A percentile compares a stretch with the other conserved stretches of the same genome.
These are phyloP conservation scores for Backusella australiensis DNA, from an alignment of 192 early-diverging fungal genomes.

Conservation along the genomic window DNA sequence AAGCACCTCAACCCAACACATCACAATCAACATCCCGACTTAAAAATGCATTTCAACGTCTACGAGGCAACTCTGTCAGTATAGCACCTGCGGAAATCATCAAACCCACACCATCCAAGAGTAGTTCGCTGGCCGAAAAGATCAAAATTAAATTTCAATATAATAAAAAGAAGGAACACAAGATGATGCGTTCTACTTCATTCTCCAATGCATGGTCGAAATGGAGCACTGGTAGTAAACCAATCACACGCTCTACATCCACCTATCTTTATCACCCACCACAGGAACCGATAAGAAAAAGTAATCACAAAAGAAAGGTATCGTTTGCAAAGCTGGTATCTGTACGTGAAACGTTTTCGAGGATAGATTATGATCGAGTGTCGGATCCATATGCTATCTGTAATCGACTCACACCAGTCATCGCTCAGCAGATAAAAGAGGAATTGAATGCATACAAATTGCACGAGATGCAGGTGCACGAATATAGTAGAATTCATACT, in stretches of 20 bases:
- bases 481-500: conserved; percentile 67
- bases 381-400: conserved; percentile 13
- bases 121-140: conserved; percentile 6
- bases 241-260: not conserved
- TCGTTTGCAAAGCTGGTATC: conserved; percentile 8
- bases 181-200: not conserved
- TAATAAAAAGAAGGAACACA: not conserved
- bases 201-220: not conserved
- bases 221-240: not conserved
- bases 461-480: conserved; percentile 88
- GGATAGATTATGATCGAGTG: conserved; percentile 9
- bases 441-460: conserved; percentile 95
- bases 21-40: not conserved
- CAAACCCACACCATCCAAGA: not conserved
- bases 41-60: not conserved
- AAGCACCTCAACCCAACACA: conserved; percentile 1
- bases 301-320: not conserved
- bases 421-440: conserved; percentile 85
- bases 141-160: conserved; percentile 14
- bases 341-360: conserved; percentile 9
- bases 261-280: not conserved
- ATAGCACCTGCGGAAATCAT: not conserved
- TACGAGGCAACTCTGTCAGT: not conserved
- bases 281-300: not conserved
- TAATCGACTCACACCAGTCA: conserved; percentile 61